Percentiles rank a stretch among this genome's conserved stretches.
Conservation (phyloP, 768 basidiomycete genomes). For the Lanmaoa pseudosensibilis region DNA sequence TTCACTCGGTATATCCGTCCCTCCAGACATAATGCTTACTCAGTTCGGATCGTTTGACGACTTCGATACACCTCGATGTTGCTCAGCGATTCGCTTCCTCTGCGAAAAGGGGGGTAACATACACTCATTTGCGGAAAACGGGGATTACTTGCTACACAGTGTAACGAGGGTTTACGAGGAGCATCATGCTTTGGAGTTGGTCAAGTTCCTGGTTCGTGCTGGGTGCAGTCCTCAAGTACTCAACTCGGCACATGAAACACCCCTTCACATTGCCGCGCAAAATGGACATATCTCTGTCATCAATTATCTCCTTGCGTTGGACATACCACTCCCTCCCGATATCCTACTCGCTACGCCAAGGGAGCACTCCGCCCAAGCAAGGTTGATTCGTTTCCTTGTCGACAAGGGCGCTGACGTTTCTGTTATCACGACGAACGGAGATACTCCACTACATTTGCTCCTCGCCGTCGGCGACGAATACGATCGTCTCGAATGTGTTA, state of each 20-base stretch:
- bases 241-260: neutral
- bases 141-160: too few species aligned
- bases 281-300: neutral
- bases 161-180: neutral
- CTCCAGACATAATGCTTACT: neutral
- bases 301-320: neutral
- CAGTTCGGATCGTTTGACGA: too few species aligned
- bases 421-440: neutral
- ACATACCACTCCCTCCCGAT: neutral
- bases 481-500: neutral
- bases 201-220: neutral
- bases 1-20: neutral
- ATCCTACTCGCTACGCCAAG: neutral
- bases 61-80: too few species aligned
- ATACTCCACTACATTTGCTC: neutral
- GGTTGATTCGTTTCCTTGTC: neutral
- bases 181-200: neutral
- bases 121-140: neutral
- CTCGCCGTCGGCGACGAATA: accelerated
- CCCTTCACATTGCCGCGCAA: neutral
- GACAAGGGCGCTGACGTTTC: neutral
- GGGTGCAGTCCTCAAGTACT: neutral
- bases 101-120: neutral
- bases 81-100: neutral
- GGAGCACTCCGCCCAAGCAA: too few species aligned